Base-by-base conservation (phyloP, 257 asterid genomes). In the Catharanthus roseus region DNA sequence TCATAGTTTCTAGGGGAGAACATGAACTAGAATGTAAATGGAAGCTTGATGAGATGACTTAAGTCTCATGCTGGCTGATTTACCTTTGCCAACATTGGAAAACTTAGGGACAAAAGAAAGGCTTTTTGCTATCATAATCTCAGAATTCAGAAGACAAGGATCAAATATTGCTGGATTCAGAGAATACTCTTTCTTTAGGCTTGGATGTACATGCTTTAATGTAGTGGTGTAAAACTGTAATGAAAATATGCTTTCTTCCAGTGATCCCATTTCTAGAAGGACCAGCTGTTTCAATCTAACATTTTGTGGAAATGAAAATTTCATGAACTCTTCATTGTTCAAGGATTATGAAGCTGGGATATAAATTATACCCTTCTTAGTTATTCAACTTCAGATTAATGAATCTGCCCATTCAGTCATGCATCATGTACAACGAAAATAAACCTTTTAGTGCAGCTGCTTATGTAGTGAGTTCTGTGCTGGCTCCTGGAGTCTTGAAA, bases 171-270 rank as follows among this genome's bases (percentile, higher is more conserved):
- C 11, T 18, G 72, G 21, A n/a, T n/a, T n/a, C n/a, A n/a, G n/a
- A n/a, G n/a, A n/a, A n/a, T n/a, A 26, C 19, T 57, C 19, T 28
- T 57, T 57, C 64, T 57, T 57, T 57, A 57, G 64, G 39, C n/a
- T 57, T 29, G 10, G 15, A 58, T 28, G 39, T 41, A 58, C 41
- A 15, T 6, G 36, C 33, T 58, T 57, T 57, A 57, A 57, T 28
- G 4, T 5, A 1, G 41, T 29, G 16, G 2, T 58, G 65, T 21
- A 26, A 29, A 13, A 28, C 6, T 29, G 1, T 57, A 12, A 39
- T 29, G 65, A 28, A 58, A 58, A 13, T 13, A 28, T 34, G 31
- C 16, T 58, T 58, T 58, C 21, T 11, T 58, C 11, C 23, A 26
- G n/a, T 4, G 15, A 16, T 29, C 31, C 39, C 15, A 11, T 29